These are phyloP conservation scores for Lentinula sp. DNA, from an alignment of 768 basidiomycete genomes.

Conservation along the genomic window DNA sequence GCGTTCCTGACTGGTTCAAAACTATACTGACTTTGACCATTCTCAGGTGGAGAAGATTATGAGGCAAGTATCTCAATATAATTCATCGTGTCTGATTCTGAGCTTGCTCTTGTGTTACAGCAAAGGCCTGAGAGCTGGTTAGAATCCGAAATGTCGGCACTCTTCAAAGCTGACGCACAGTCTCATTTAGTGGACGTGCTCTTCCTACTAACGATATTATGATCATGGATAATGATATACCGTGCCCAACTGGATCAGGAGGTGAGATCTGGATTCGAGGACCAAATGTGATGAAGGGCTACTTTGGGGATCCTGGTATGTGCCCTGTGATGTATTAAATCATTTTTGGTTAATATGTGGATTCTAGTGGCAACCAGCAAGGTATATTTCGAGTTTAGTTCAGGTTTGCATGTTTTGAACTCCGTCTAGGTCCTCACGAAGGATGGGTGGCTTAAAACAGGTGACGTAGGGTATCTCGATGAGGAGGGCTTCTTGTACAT, in stretches of 20 bases:
- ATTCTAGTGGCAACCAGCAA: slow-evolving; percentile 17
- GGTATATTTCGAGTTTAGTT: neutral
- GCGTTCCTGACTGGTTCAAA: neutral
- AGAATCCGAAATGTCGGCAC: neutral
- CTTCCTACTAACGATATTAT: slow-evolving; percentile 28
- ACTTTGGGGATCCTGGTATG: slow-evolving; percentile 29
- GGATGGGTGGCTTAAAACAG: slow-evolving; percentile 28
- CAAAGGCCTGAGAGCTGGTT: neutral
- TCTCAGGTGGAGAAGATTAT: slow-evolving; percentile 2
- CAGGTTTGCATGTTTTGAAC: neutral
- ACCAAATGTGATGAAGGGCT: slow-evolving; percentile 25
- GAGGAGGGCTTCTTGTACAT: slow-evolving; percentile 28
- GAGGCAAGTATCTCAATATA: neutral
- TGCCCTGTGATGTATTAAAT: neutral
- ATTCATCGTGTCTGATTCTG: slow-evolving; percentile 13
- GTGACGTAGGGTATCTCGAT: slow-evolving; percentile 25
- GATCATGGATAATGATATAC: slow-evolving; percentile 19
- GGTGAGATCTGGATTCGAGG: slow-evolving; percentile 27
- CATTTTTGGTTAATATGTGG: neutral
- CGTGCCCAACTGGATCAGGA: slow-evolving; percentile 15
- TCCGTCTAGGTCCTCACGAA: slow-evolving; percentile 15
- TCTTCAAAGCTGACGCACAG: neutral
- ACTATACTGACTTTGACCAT: neutral
- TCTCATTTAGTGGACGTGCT: slow-evolving; percentile 24
- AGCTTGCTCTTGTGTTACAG: neutral